Base-by-base conservation (phyloP, 2,329 filamentous ascomycete genomes). In the Alternaria sp. region DNA sequence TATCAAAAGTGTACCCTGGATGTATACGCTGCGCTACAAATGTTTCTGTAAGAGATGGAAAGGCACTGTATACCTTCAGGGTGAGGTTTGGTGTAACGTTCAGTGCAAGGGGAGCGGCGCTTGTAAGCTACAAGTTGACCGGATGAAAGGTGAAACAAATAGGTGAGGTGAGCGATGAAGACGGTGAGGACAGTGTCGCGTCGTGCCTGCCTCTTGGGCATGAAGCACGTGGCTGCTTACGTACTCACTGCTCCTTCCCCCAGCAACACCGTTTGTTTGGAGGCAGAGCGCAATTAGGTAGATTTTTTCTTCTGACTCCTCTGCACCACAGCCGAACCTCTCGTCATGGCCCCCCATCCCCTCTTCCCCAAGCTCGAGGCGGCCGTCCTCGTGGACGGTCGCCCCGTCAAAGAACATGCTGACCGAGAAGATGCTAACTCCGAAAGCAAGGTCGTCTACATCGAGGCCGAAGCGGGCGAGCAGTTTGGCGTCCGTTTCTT, bases 311-410 rank as follows among this genome's bases (percentile, higher is more conserved):
- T 25, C 10, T 44, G 12, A 7, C 44, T 46, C 15, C 20, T 15
- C 7, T 4, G 18, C 37, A 5, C 18, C 15, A 20, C 25, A 8
- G 14, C 41, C 15, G 44, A 18, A 54, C 15, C 21, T 23, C 33
- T 25, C 14, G 23, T 33, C 11, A 71, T 71, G 69, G 68, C 60
- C 8, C 55, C 65, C 7, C 56, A 61, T 9, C 46, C 45, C 9
- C 53, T 43, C 21, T 50, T 37, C 11, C 64, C 64, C 2, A 60
- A 64, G 0, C 55, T 70, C 18, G 10, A 59, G 20, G 66, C 64
- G 20, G 50, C 68, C 23, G 49, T 71, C 15, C 41, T 61, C 15
- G 56, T 70, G 43, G 56, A 67, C 30, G 46, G 53, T 3, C 11
- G 59, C 33, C 18, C 58, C 1, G 58, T 68, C 9, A 37, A 23